These are phyloP conservation scores for Cadophora sp. DNA, from an alignment of 2,329 filamentous ascomycete species.

Conservation along the genomic window DNA sequence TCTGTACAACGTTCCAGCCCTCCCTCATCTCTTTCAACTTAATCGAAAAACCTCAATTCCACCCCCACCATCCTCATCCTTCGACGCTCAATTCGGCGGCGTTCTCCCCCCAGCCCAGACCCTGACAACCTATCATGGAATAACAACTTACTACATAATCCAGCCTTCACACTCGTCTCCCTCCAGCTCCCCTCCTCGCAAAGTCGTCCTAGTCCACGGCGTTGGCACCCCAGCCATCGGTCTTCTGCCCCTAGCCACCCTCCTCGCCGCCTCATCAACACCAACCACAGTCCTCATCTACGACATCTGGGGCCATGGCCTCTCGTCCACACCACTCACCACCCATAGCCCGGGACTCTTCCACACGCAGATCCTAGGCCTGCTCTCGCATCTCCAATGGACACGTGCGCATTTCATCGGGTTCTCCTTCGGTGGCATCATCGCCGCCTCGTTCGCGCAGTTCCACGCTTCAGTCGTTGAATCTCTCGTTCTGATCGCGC, in stretches of 20 bases:
- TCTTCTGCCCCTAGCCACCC: constrained; percentile 50
- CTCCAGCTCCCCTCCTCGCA: constrained; percentile 26
- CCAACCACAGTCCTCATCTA: constrained; percentile 51
- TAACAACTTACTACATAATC: constrained; percentile 30
- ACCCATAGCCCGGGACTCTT: constrained; percentile 53
- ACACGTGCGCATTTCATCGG: constrained; percentile 53
- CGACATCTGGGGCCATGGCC: constrained; percentile 61
- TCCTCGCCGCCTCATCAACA: constrained; percentile 48
- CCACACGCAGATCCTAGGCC: constrained; percentile 48
- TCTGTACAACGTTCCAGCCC: constrained; percentile 9
- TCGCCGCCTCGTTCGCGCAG: constrained; percentile 49
- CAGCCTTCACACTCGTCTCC: constrained; percentile 16
- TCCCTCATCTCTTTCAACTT: constrained; percentile 23
- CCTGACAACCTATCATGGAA: constrained; percentile 26
- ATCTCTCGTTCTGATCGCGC: constrained; percentile 53
- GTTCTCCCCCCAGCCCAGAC: constrained; percentile 28
- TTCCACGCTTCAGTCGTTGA: constrained; percentile 42
- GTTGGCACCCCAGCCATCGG: constrained; percentile 59
- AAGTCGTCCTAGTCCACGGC: constrained; percentile 57
- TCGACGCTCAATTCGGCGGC: constrained; percentile 26
- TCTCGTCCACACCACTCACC: constrained; percentile 54
- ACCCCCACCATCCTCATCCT: constrained; percentile 26
- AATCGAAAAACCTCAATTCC: constrained; percentile 29
- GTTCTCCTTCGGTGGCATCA: constrained; percentile 56
- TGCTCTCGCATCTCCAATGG: constrained; percentile 53